Evolutionary conservation across 805 yeast species (phyloP), one percentile per base, ranked within the genome.

Genomic region (Myxozyma vanderwaltii): DNA sequence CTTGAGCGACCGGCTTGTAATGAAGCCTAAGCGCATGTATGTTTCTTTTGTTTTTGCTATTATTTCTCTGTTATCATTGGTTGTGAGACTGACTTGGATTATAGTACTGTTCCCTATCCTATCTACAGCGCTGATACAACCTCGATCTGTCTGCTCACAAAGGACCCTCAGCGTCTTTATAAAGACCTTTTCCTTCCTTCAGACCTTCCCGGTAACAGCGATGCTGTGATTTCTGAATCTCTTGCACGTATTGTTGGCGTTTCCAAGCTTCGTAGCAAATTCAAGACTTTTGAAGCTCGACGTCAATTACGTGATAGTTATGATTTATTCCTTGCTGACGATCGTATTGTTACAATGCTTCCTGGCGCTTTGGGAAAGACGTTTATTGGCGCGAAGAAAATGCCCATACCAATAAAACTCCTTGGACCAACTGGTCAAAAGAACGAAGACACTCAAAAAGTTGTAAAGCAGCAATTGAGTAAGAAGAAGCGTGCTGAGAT

Each of bases 201-300:
- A 31, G 65, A 61, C 6, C 43, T 46, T 19, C 38, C 36, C 17
- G 51, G 41, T 17, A 46, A 36, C 29, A 27, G 38, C 23, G 68
- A 68, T 19, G 44, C 70, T 7, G 61, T 56, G 15, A 54, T 69
- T 17, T 53, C 65, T n/a, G 68, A 64, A 39, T 59, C 69, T 10
- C 69, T 75, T 17, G 66, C 69, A 43, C 77, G 83, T 58, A 84
- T 91, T 55, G 79, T 91, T 35, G 81, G 94, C 4, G 86, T 86
- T 56, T 79, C 83, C 47, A 87, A 90, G 66, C 79, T 94, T 64
- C 89, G 89, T 73, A 88, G 91, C 35, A 87, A 86, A 61, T 92
- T 84, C 79, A 90, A 90, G 76, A 83, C 89, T n/a, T 94, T 77
- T 69, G 97, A 94, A 74, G 86, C 91, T 60, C 85, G 91, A 73